These are phyloP conservation scores for Stropharia rugosoannulata DNA, from an alignment of 768 basidiomycete genomes.

Conservation along the genomic window DNA sequence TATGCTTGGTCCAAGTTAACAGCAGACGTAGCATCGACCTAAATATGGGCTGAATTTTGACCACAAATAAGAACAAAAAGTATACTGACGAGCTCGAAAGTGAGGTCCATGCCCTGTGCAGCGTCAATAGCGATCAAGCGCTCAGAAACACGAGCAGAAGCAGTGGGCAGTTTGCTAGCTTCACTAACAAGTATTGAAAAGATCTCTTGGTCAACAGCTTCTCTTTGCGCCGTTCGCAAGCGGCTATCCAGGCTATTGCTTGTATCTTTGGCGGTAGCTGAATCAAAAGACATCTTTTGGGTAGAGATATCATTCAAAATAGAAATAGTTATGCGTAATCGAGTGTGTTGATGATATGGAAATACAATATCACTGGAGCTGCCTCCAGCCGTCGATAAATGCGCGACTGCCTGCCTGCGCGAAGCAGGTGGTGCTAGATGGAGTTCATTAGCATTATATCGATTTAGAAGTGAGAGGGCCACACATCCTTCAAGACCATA, in stretches of 20 bases:
- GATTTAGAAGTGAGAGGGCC: conserved; percentile 23
- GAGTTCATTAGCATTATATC: background rate
- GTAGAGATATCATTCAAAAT: conserved; percentile 32
- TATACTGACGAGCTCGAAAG: conserved; percentile 68
- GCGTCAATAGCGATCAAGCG: conserved; percentile 74
- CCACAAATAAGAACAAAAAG: background rate
- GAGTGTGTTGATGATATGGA: conserved; percentile 61
- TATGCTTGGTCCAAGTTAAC: conserved; percentile 11
- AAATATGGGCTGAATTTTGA: background rate
- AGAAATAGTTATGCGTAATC: conserved; percentile 59
- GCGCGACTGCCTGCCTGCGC: conserved; percentile 70
- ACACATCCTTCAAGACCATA: conserved; percentile 82
- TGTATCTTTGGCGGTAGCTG: conserved; percentile 23
- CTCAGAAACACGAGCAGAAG: conserved; percentile 77
- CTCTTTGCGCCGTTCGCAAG: conserved; percentile 61
- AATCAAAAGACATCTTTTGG: conserved; percentile 24
- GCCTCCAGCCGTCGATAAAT: conserved; percentile 51
- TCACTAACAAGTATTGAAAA: conserved; percentile 73
- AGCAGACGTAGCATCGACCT: conserved; percentile 15
- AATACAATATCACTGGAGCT: conserved; percentile 50
- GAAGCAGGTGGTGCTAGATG: conserved; percentile 58
- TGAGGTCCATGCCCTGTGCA: conserved; percentile 67
- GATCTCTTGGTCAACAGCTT: conserved; percentile 79
- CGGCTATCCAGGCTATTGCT: conserved; percentile 45
- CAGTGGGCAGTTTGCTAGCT: conserved; percentile 73